Percentiles rank a stretch among this genome's conserved stretches.
These are phyloP conservation scores for Penicillium lagena DNA, from an alignment of 495 filamentous ascomycete species.

Conservation along the genomic window DNA sequence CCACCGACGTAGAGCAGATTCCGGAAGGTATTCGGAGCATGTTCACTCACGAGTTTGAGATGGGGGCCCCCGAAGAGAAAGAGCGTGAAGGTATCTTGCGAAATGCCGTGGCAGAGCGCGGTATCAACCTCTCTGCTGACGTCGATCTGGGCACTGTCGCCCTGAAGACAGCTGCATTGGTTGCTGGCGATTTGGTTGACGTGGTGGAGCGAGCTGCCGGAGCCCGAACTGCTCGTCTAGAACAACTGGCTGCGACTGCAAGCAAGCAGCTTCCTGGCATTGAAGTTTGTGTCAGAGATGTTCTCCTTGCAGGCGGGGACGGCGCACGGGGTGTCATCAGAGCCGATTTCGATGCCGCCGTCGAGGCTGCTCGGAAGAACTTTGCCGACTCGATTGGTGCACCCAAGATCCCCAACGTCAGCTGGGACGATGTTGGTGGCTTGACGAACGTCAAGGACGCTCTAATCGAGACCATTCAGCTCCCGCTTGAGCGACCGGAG, in stretches of 20 bases:
- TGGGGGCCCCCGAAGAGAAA: conserved; percentile 85
- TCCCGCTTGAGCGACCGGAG: conserved; percentile 87
- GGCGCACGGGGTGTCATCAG: conserved; percentile 72
- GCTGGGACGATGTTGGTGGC: conserved; percentile 94
- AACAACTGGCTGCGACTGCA: conserved; percentile 50
- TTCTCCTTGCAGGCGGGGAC: conserved; percentile 84
- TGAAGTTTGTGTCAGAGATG: conserved; percentile 63
- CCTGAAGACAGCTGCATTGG: conserved; percentile 90
- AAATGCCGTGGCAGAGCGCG: conserved; percentile 67
- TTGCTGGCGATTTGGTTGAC: conserved; percentile 89
- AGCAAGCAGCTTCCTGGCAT: conserved; percentile 27
- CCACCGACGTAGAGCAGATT: conserved; percentile 89
- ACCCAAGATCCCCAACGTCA: conserved; percentile 95
- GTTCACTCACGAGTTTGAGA: conserved; percentile 94
- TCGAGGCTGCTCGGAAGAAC: conserved; percentile 92
- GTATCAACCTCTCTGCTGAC: conserved; percentile 65
- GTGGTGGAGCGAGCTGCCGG: conserved; percentile 85
- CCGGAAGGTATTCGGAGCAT: conserved; percentile 82
- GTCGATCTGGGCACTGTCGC: conserved; percentile 80
- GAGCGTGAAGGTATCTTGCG: conserved; percentile 83
- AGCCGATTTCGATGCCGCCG: conserved; percentile 80
- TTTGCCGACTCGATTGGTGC: conserved; percentile 96
- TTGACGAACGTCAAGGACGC: conserved; percentile 91
- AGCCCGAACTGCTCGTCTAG: conserved; percentile 66
- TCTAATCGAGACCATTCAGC: conserved; percentile 92